These are phyloP conservation scores for Penicillium verrucosum DNA, from an alignment of 2,329 filamentous ascomycete species.

Conservation along the genomic window DNA sequence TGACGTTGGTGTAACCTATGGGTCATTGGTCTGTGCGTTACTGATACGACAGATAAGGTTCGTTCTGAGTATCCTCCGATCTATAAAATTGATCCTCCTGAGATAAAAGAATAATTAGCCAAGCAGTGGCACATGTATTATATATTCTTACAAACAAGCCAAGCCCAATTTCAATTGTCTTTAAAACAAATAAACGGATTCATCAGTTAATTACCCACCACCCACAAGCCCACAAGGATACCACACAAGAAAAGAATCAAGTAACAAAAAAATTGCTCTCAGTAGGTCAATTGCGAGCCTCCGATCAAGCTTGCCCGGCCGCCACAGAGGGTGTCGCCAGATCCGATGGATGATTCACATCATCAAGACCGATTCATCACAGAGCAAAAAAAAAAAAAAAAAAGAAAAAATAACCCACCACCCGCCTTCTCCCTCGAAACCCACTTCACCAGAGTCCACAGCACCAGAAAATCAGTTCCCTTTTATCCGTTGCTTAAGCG, in stretches of 20 bases:
- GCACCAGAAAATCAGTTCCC: neutral
- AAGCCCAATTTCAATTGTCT: neutral
- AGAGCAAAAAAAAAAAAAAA: neutral
- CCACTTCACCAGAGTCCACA: constrained; percentile 8
- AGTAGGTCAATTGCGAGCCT: constrained; percentile 4
- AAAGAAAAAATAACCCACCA: neutral
- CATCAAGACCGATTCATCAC: constrained; percentile 5
- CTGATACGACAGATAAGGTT: constrained; percentile 3
- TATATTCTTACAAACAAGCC: neutral
- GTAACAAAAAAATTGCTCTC: neutral
- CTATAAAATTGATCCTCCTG: neutral
- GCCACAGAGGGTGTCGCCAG: constrained; percentile 7
- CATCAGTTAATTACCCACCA: neutral
- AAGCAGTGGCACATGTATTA: neutral
- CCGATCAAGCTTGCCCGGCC: constrained; percentile 5
- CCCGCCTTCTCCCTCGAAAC: neutral
- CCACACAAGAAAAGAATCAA: neutral
- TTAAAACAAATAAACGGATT: too few relatives aligned
- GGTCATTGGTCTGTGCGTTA: neutral
- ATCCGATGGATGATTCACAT: constrained; percentile 6
- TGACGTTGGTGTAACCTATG: neutral
- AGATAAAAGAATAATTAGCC: neutral
- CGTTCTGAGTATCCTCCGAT: neutral
- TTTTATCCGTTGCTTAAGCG: constrained; percentile 2
- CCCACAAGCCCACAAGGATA: neutral